These are phyloP conservation scores for Rosa persica DNA, from an alignment of 306 rosid genomes.

Conservation along the genomic window DNA sequence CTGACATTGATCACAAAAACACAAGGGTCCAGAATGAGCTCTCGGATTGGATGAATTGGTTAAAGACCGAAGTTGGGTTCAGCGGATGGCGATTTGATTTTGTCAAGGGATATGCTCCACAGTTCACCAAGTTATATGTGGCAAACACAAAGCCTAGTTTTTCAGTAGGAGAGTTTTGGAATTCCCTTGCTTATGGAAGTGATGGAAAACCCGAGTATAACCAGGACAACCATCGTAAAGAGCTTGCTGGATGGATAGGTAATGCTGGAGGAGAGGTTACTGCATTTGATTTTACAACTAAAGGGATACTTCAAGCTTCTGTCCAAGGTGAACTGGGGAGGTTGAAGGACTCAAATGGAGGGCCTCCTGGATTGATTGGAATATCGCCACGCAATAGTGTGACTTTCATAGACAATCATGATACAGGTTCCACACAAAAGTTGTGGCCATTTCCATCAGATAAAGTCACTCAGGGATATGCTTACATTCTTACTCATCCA, in stretches of 20 bases:
- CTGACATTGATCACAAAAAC: constrained; percentile 76
- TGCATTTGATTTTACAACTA: constrained; percentile 48
- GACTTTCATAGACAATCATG: constrained; percentile 73
- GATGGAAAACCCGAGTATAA: constrained; percentile 32
- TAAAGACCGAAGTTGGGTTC: constrained; percentile 55
- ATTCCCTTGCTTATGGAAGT: constrained; percentile 28
- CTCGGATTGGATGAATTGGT: constrained; percentile 78
- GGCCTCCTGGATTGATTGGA: constrained; percentile 71
- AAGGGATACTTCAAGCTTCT: constrained; percentile 39
- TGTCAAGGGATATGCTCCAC: constrained; percentile 67
- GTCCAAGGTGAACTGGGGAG: constrained; percentile 34
- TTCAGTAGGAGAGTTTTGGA: constrained; percentile 79
- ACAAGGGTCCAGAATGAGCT: constrained; percentile 66
- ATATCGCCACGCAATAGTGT: constrained; percentile 64
- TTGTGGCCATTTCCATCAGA: constrained; percentile 69
- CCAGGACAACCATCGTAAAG: constrained; percentile 32
- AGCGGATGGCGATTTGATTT: constrained; percentile 70
- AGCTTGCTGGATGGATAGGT: constrained; percentile 34
- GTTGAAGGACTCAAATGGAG: constrained; percentile 31
- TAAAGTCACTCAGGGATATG: constrained; percentile 70
- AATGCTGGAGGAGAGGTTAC: constrained; percentile 36
- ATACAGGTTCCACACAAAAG: constrained; percentile 54
- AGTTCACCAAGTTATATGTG: constrained; percentile 52
- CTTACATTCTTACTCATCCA: constrained; percentile 75
- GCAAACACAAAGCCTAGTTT: constrained; percentile 60